These are phyloP conservation scores for Neofusicoccum umdonicola DNA, from an alignment of 2,329 filamentous ascomycete genomes.

Conservation along the genomic window DNA sequence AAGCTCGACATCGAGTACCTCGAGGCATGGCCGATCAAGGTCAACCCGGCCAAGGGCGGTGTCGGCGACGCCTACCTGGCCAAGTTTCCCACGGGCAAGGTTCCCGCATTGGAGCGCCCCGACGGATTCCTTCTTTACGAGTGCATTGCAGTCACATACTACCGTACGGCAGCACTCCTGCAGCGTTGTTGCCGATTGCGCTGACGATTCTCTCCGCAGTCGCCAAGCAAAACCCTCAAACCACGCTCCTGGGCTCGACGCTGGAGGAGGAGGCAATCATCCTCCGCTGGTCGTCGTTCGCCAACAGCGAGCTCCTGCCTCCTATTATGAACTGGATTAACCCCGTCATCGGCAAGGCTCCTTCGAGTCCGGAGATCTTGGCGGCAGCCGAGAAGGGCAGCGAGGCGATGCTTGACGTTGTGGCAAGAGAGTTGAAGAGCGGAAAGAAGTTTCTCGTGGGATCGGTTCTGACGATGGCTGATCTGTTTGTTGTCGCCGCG, in stretches of 20 bases:
- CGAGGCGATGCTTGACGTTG: neutral
- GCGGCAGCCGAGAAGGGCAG: neutral
- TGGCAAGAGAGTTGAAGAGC: neutral
- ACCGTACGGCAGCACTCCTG: constrained; percentile 20
- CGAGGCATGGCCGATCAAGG: constrained; percentile 19
- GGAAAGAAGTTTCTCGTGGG: neutral
- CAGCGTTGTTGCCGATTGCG: neutral
- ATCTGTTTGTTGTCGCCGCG: neutral
- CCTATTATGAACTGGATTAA: neutral
- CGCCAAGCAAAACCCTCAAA: neutral
- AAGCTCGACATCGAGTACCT: constrained; percentile 27
- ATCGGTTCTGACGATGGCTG: neutral
- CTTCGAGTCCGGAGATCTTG: neutral
- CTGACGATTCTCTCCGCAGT: neutral
- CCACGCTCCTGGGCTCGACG: neutral
- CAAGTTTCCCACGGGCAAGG: constrained; percentile 55
- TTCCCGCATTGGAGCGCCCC: constrained; percentile 49
- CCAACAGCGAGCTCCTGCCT: neutral
- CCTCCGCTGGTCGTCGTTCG: neutral
- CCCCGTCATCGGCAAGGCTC: neutral
- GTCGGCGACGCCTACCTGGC: constrained; percentile 48
- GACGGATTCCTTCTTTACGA: constrained; percentile 50
- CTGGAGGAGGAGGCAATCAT: neutral
- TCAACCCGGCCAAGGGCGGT: constrained; percentile 42
- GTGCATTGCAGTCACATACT: constrained; percentile 47